Base-by-base conservation (phyloP, 164 flowering plant species). In the Berberis vulgaris region DNA sequence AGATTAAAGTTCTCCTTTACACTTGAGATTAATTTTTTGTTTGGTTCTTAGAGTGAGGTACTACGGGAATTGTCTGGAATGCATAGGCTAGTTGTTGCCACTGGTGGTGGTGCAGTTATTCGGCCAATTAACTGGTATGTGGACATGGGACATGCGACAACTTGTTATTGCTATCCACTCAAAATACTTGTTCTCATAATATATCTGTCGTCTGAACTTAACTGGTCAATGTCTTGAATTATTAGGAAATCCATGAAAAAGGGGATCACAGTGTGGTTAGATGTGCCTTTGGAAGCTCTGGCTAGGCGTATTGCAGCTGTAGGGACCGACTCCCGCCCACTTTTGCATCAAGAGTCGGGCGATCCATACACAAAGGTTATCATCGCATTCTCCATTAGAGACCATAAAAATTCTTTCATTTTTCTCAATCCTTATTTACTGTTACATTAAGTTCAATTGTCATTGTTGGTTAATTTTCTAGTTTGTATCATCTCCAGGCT, bases 101-200 rank as follows among this genome's bases (percentile, higher is more conserved):
- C 99, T 43, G 97, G 97, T 57, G 99, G 99, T 61, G 99, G 99
- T 74, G 95, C 89, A 4, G 99, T 91, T 43, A 70, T 82, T 13
- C 76, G 88, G 59, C 84, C 90, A 38, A 53, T 82, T 59, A 94
- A 91, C 71, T 94, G 97, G 98, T 91, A 67, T 54, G 52, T 10
- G 2, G 41, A 13, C 39, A 67, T 42, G 41, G 2, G 58, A 97
- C 54, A 41, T 53, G 53, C 57, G 11, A 53, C 26, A 26, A 3
- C 54, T 26, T 13, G 10, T 44, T 45, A 7, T 45, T 49, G 3
- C 1, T 6, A 8, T 47, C 41, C 54, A 55, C 41, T 5, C 63
- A 45, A 53, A 12, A 54, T 62, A 13, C 11, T 49, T 2, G 11
- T 1, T 52, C 49, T 43, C 13, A 44, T 44, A 62, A 43, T 44